Evolutionary conservation across 2,329 filamentous ascomycete genomes (phyloP).

Genomic region (Cladosporium phlei): DNA sequence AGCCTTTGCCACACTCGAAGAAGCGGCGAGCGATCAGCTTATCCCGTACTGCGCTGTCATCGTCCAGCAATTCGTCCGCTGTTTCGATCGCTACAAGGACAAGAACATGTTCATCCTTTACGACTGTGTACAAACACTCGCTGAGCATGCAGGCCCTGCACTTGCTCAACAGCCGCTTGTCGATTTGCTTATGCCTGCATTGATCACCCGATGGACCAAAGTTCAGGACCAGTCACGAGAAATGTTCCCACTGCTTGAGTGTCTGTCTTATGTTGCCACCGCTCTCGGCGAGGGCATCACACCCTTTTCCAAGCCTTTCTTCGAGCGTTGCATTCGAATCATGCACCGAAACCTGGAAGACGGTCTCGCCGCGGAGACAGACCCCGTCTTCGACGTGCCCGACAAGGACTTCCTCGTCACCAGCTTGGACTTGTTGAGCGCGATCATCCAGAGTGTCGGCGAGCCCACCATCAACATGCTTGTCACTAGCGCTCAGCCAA

Average conservation of each 20-base stretch:
- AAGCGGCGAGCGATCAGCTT: slow-evolving; percentile 77
- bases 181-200: slow-evolving; percentile 81
- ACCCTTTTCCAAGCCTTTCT: slow-evolving; percentile 81
- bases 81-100: slow-evolving; percentile 95
- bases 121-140: slow-evolving; percentile 94
- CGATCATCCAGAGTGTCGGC: slow-evolving; percentile 85
- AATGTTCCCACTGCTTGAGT: slow-evolving; percentile 92
- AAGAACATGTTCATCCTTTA: slow-evolving; percentile 98
- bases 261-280: slow-evolving; percentile 86
- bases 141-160: slow-evolving; percentile 79
- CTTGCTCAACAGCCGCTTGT: slow-evolving; percentile 79
- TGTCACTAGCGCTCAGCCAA: slow-evolving; percentile 68
- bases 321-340: slow-evolving; percentile 80
- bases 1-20: slow-evolving; percentile 91
- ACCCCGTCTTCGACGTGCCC: slow-evolving; percentile 63
- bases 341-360: slow-evolving; percentile 89
- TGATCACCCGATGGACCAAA: slow-evolving; percentile 82
- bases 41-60: slow-evolving; percentile 86
- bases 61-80: slow-evolving; percentile 83
- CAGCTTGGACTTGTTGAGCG: slow-evolving; percentile 85
- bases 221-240: slow-evolving; percentile 86
- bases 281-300: slow-evolving; percentile 78
- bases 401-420: slow-evolving; percentile 98
- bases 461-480: slow-evolving; percentile 68
- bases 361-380: slow-evolving; percentile 64